Base-by-base conservation (phyloP, 129 eudicot genomes). In the Sambucus nigra region DNA sequence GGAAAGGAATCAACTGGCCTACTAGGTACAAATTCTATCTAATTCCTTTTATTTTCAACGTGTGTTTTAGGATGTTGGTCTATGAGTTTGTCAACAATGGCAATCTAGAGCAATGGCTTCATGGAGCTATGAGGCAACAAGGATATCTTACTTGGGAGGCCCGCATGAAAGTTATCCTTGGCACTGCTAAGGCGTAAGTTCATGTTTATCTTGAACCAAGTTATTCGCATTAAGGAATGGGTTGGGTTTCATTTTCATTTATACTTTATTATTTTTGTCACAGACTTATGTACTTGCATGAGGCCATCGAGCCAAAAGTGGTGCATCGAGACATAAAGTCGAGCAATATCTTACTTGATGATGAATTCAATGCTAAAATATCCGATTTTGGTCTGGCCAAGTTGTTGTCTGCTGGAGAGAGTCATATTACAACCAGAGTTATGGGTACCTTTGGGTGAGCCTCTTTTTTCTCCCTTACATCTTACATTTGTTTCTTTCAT, bases 61-160 rank as follows among this genome's bases (percentile, higher is more conserved):
- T 17, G 39, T 33, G 21, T 18, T 33, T 54, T 53, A 86, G 95
- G 84, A 45, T 81, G 79, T 51, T 86, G 75, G 92, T 86, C n/a
- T 86, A 86, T 29, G 95, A 84, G 80, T 83, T 75, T 56, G 93
- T 83, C 25, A 83, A 74, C 76, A 83, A 83, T 69, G 93, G 93
- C 49, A 83, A 83, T 65, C 51, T 83, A 54, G 94, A 83, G 70
- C 94, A 83, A 55, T 84, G 88, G 94, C 88, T 86, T 51, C 95
- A 86, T 55, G 95, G 95, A 39, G 87, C 77, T 52, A 78, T 86
- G 87, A 67, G 71, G 17, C 87, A 81, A 32, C 77, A 76, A 54
- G 95, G 95, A 55, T 74, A 73, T 71, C 92, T 86, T 66, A 86
- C 92, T 3, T 86, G 95, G 95, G 87, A 81, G 59, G 92, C 95